phyloP scores from a whole-genome alignment of 257 asterid species.

The Gentiana dahurica region DNA sequence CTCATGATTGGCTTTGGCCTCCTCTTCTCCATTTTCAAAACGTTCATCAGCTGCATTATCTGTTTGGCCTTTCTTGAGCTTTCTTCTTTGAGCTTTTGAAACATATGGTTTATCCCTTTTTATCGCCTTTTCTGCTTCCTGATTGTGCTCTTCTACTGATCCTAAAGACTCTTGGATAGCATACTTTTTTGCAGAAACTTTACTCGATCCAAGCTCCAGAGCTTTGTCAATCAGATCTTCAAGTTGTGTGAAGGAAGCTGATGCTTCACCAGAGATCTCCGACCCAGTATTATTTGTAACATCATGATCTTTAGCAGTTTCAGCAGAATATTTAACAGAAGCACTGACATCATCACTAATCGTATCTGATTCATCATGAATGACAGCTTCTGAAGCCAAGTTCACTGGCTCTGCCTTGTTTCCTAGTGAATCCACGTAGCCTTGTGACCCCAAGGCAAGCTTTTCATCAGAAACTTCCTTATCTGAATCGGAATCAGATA shows the following conservation, averaged over 20 bases:
- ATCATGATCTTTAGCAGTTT: constrained; percentile 17
- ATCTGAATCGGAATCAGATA: constrained; percentile 65
- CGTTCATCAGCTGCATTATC: constrained; percentile 28
- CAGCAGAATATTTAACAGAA: constrained; percentile 22
- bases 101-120: constrained; percentile 74
- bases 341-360: constrained; percentile 23
- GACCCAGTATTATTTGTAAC: constrained; percentile 16
- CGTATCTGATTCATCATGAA: constrained; percentile 14
- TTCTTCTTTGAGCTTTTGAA: constrained; percentile 91
- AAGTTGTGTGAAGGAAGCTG: constrained; percentile 39
- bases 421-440: constrained; percentile 19
- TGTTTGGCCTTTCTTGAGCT: constrained; percentile 75
- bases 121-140: constrained; percentile 24
- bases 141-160: constrained; percentile 23
- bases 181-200: constrained; percentile 45
- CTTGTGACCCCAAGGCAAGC: constrained; percentile 24
- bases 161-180: constrained; percentile 48
- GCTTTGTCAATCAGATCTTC: constrained; percentile 91
- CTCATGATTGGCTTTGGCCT: constrained; percentile 22
- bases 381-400: constrained; percentile 21
- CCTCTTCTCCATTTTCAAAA: constrained; percentile 25
- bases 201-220: constrained; percentile 83
- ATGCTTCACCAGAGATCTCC: constrained; percentile 26
- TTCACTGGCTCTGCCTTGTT: constrained; percentile 18
- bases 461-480: constrained; percentile 43